Conservation (phyloP, 2,329 filamentous ascomycete species). For the Trichoderma sp. region DNA sequence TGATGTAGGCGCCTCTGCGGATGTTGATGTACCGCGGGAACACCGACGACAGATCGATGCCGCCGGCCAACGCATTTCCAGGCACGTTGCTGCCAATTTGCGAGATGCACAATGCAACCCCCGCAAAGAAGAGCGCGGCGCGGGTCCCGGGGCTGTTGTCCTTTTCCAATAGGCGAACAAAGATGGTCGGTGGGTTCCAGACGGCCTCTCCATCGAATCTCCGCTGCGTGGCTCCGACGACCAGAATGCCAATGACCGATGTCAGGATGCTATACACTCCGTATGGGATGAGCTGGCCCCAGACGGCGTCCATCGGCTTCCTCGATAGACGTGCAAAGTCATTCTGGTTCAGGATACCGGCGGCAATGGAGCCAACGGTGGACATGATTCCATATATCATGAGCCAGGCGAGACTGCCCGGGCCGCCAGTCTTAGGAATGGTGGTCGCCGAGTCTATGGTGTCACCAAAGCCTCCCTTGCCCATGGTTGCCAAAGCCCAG, state of each 20-base stretch:
- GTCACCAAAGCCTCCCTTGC: slow-evolving; percentile 44
- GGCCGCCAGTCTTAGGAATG: slow-evolving; percentile 37
- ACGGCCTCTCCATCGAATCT: slow-evolving; percentile 43
- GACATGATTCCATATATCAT: slow-evolving; percentile 45
- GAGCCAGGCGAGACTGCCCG: slow-evolving; percentile 42
- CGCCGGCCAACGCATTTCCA: slow-evolving; percentile 45
- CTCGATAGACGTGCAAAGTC: slow-evolving; percentile 45
- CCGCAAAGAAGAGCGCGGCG: slow-evolving; percentile 46
- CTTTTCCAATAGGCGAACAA: slow-evolving; percentile 40
- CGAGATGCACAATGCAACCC: slow-evolving; percentile 42
- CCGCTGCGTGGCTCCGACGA: slow-evolving; percentile 46
- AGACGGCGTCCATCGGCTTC: slow-evolving; percentile 40
- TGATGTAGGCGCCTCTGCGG: slow-evolving; percentile 44
- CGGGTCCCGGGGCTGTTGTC: slow-evolving; percentile 41
- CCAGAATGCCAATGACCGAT: slow-evolving; percentile 47
- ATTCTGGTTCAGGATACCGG: slow-evolving; percentile 46
- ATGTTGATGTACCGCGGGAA: slow-evolving; percentile 47
- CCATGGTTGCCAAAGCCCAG: slow-evolving; percentile 52
- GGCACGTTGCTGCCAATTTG: slow-evolving; percentile 46
- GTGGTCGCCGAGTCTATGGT: slow-evolving; percentile 36
- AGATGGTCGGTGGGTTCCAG: slow-evolving; percentile 46
- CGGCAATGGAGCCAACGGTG: slow-evolving; percentile 45
- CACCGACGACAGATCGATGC: slow-evolving; percentile 46
- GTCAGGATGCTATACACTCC: slow-evolving; percentile 44
- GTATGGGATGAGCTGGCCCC: slow-evolving; percentile 43